These are phyloP conservation scores for Gyrodon lividus DNA, from an alignment of 768 basidiomycete genomes.

Conservation along the genomic window DNA sequence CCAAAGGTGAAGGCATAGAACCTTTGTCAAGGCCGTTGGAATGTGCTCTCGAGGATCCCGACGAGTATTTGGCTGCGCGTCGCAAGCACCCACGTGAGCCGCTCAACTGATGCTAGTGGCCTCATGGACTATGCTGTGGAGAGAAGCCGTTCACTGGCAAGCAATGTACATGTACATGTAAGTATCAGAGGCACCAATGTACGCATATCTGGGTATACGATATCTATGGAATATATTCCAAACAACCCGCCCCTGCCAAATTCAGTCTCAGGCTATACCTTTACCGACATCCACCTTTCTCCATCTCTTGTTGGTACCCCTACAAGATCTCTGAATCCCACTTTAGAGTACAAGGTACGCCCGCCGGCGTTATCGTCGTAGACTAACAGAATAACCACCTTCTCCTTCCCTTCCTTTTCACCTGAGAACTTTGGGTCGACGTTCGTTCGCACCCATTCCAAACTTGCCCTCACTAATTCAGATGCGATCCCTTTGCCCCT, in stretches of 20 bases:
- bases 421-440: slow-evolving; percentile 10
- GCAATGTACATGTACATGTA: neutral
- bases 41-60: slow-evolving; percentile 6
- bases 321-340: slow-evolving; percentile 18
- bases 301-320: slow-evolving; percentile 8
- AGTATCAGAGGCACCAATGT: neutral
- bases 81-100: slow-evolving; percentile 13
- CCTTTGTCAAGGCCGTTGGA: too few relatives aligned
- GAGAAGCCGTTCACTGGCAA: neutral
- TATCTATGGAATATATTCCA: neutral
- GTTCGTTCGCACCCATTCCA: slow-evolving; percentile 26
- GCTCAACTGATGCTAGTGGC: too few relatives aligned
- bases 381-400: slow-evolving; percentile 18
- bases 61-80: slow-evolving; percentile 1
- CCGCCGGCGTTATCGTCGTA: slow-evolving; percentile 14
- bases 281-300: slow-evolving; percentile 22
- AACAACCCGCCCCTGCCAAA: neutral
- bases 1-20: too few relatives aligned
- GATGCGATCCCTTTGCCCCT: slow-evolving; percentile 21
- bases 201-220: neutral
- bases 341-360: slow-evolving; percentile 18
- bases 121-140: neutral
- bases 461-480: slow-evolving; percentile 14
- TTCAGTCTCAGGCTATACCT: slow-evolving; percentile 38
- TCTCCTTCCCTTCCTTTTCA: slow-evolving; percentile 6